Conservation (phyloP, 2,329 filamentous ascomycete species). For the Calonectria pteridis region DNA sequence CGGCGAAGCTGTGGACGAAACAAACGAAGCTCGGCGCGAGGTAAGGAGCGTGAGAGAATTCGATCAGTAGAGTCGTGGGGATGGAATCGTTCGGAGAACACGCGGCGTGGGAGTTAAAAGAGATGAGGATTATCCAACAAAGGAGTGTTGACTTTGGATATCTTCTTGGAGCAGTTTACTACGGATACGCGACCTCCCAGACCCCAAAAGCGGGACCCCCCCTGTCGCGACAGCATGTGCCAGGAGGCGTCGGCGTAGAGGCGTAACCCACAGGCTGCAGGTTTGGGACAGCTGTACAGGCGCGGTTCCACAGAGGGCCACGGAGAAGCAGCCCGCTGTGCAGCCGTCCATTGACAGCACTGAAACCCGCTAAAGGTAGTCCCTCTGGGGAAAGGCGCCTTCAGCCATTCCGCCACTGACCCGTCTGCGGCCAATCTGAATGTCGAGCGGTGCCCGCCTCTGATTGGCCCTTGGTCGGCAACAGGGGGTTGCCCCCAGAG, state of each 20-base stretch:
- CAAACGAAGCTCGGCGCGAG: conserved; percentile 29
- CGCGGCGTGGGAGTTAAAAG: conserved; percentile 31
- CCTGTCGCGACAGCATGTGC: conserved; percentile 52
- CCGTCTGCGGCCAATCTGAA: conserved; percentile 22
- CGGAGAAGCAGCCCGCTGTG: conserved; percentile 19
- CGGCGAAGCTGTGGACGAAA: conserved; percentile 20
- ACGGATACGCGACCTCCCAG: conserved; percentile 37
- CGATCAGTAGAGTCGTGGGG: conserved; percentile 18
- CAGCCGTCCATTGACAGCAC: conserved; percentile 11
- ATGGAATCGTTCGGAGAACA: conserved; percentile 31
- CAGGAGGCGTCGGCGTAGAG: conserved; percentile 38
- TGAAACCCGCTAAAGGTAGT: conserved; percentile 25
- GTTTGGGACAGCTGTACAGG: conserved; percentile 21
- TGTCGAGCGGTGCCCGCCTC: background rate
- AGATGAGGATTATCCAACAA: conserved; percentile 40
- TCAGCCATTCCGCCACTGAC: conserved; percentile 12
- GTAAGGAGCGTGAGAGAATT: conserved; percentile 40
- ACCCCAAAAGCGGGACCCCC: conserved; percentile 38
- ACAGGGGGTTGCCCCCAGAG: conserved; percentile 28
- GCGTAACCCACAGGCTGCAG: conserved; percentile 11
- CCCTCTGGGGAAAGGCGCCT: conserved; percentile 21
- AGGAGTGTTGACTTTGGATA: conserved; percentile 46
- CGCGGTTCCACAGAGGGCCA: conserved; percentile 10
- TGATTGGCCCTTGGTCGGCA: conserved; percentile 31
- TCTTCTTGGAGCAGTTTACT: conserved; percentile 38